Percentiles rank a stretch among this genome's conserved stretches.
Evolutionary conservation across 768 basidiomycete genomes (phyloP).

Genomic region (Amanita polypyramis): DNA sequence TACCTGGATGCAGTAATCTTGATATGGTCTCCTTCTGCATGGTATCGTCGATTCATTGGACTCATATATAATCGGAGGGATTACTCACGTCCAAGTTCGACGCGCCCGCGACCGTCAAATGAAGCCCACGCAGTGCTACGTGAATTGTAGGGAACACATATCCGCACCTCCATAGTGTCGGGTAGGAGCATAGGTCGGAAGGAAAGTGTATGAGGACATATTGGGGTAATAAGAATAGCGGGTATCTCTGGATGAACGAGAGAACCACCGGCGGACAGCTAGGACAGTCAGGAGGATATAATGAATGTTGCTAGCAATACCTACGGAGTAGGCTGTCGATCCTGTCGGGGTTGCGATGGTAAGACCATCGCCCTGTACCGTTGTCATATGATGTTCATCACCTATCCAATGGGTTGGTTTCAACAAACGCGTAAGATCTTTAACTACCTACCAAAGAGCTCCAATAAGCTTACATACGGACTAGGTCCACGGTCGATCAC

Average conservation of each 20-base stretch:
- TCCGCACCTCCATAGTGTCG: conserved; percentile 95
- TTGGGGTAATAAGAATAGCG: conserved; percentile 90
- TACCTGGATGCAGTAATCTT: conserved; percentile 95
- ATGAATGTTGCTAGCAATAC: conserved; percentile 17
- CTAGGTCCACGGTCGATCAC: conserved; percentile 98
- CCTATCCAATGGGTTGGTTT: conserved; percentile 34
- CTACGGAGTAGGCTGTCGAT: conserved; percentile 94
- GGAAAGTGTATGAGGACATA: conserved; percentile 96
- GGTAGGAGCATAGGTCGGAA: conserved; percentile 98
- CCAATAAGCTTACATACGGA: conserved; percentile 91
- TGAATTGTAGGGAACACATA: conserved; percentile 99
- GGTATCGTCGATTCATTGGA: conserved; percentile 9
- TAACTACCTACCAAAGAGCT: conserved; percentile 77
- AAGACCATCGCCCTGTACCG: conserved; percentile 95
- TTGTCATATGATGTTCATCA: conserved; percentile 98
- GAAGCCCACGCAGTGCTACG: conserved; percentile 98
- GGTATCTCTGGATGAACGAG: conserved; percentile 98
- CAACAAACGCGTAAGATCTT: not conserved
- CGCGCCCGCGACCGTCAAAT: conserved; percentile 93
- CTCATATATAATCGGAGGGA: not conserved
- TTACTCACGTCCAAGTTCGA: conserved; percentile 86
- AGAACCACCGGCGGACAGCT: conserved; percentile 94
- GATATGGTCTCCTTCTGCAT: conserved; percentile 94
- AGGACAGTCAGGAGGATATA: conserved; percentile 7
- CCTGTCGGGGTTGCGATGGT: conserved; percentile 96